Evolutionary conservation across 805 yeast genomes (phyloP).

Genomic region (Yamadazyma olivae): DNA sequence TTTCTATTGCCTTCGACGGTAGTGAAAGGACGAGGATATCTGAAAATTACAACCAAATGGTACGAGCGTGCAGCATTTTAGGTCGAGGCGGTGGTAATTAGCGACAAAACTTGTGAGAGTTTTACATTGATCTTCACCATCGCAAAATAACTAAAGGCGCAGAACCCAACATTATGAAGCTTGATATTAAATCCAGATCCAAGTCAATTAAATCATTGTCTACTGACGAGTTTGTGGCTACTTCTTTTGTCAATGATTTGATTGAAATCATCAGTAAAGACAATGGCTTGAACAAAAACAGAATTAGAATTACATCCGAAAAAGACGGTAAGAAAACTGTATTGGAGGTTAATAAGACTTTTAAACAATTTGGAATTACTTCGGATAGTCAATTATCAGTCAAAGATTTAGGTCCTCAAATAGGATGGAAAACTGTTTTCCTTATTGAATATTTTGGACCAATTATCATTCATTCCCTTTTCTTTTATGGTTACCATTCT

Average conservation of each 20-base stretch:
- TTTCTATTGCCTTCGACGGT: too few relatives aligned
- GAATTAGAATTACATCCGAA: constrained; percentile 23
- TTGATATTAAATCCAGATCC: constrained; percentile 56
- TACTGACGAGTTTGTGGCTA: constrained; percentile 31
- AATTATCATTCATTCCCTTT: constrained; percentile 68
- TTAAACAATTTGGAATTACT: constrained; percentile 45
- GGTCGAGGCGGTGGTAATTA: too few relatives aligned
- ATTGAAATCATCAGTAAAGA: constrained; percentile 40
- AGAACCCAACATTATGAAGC: too few relatives aligned
- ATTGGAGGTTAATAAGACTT: constrained; percentile 41
- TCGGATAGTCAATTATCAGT: constrained; percentile 47
- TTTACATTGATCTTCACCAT: neutral
- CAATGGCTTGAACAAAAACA: constrained; percentile 33
- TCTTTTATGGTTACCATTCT: constrained; percentile 44
- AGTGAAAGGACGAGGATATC: too few relatives aligned
- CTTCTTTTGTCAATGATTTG: constrained; percentile 40
- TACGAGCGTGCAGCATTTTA: too few relatives aligned
- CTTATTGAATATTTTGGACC: constrained; percentile 90
- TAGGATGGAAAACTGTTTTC: constrained; percentile 90
- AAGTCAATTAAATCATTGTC: constrained; percentile 50
- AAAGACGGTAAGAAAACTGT: constrained; percentile 36
- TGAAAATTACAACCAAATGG: too few relatives aligned
- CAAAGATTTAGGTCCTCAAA: constrained; percentile 91
- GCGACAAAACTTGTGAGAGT: neutral
- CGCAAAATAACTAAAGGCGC: neutral